Evolutionary conservation across 129 eudicot species (phyloP).

Genomic region (Cynara cardunculus): DNA sequence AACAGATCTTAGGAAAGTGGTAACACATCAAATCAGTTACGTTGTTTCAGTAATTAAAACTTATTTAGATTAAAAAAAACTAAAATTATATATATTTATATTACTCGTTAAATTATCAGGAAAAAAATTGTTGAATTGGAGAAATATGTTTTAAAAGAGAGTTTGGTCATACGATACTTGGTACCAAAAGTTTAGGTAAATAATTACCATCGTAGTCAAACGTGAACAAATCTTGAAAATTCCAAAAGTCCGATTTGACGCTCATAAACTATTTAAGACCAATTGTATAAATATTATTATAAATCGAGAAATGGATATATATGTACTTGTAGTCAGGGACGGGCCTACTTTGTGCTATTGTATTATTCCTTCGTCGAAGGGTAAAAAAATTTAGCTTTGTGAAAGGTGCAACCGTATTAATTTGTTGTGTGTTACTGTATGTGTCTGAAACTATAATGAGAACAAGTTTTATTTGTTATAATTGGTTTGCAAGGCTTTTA

Average conservation of each 20-base stretch:
- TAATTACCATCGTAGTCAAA: not conserved
- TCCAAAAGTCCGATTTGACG: conserved; percentile 4
- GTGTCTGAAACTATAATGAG: no score
- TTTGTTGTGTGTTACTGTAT: no score
- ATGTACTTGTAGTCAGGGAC: no score
- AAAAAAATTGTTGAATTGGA: not conserved
- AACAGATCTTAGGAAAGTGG: not conserved
- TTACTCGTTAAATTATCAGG: not conserved
- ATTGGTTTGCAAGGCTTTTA: no score
- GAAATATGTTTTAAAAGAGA: not conserved
- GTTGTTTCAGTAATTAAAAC: not conserved
- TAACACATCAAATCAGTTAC: not conserved
- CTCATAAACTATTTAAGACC: not conserved
- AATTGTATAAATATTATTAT: not conserved
- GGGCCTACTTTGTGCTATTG: no score
- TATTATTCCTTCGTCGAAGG: no score
- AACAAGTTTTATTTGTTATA: no score
- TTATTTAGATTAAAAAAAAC: not conserved
- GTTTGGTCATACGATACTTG: not conserved
- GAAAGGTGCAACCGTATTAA: no score
- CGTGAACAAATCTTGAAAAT: not conserved
- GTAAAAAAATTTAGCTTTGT: no score
- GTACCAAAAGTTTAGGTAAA: not conserved
- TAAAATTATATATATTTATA: no score
- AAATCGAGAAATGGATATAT: no score